Evolutionary conservation across 768 basidiomycete genomes (phyloP).

Genomic region (Russula ochroleuca): DNA sequence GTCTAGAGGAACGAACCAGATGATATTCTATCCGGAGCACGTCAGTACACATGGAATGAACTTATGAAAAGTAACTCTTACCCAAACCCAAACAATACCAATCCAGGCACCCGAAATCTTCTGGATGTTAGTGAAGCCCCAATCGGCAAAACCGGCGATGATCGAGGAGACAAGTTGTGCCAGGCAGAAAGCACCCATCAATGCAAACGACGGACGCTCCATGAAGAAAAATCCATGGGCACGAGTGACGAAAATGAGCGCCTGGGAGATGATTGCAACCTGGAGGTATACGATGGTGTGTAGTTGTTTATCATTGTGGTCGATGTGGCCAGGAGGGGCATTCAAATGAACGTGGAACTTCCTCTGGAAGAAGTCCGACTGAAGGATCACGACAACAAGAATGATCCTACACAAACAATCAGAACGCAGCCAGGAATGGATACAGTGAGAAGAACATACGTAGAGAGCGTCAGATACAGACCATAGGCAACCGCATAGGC

Average conservation of each 20-base stretch:
- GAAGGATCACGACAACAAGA: conserved; percentile 77
- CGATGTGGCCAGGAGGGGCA: conserved; percentile 30
- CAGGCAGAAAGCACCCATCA: conserved; percentile 85
- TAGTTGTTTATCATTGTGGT: conserved; percentile 63
- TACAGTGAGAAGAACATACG: conserved; percentile 47
- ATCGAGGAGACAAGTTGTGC: conserved; percentile 94
- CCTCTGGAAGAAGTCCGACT: conserved; percentile 86
- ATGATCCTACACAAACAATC: conserved; percentile 48
- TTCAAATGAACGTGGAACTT: conserved; percentile 70
- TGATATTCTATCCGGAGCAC: conserved; percentile 61
- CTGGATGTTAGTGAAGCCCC: conserved; percentile 86
- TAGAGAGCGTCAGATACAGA: conserved; percentile 86
- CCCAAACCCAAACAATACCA: conserved; percentile 96
- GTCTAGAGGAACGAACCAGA: conserved; percentile 96
- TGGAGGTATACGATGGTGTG: conserved; percentile 93
- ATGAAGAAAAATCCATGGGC: conserved; percentile 95
- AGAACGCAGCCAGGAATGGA: not conserved
- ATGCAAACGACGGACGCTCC: conserved; percentile 87
- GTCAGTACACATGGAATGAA: not conserved
- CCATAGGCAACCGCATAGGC: conserved; percentile 94
- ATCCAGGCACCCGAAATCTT: conserved; percentile 90
- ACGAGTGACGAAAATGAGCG: conserved; percentile 94
- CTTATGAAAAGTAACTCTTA: conserved; percentile 36
- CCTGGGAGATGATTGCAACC: conserved; percentile 98
- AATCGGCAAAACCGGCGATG: conserved; percentile 90